Conservation (phyloP, 176 grass and related monocot genomes). For the Lolium perenne region DNA sequence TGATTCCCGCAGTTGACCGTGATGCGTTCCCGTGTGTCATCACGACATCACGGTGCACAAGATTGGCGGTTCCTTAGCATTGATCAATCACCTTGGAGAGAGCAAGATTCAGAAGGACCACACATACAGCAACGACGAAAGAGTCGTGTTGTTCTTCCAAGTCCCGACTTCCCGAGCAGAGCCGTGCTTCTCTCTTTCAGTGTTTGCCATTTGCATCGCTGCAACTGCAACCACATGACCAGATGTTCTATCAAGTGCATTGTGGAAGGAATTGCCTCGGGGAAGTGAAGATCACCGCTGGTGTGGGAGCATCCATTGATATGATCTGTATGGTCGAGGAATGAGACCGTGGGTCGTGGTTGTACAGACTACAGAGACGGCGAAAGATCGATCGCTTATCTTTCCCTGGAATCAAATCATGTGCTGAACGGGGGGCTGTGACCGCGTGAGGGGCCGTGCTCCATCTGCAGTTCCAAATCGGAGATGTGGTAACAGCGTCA, state of each 20-base stretch:
- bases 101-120: neutral
- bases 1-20: neutral
- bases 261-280: neutral
- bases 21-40: neutral
- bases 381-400: neutral
- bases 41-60: neutral
- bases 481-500: slow-evolving; percentile 2
- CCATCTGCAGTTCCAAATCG: slow-evolving; percentile 8
- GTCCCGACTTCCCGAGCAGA: neutral
- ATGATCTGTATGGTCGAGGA: neutral
- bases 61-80: neutral
- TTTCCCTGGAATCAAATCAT: slow-evolving; percentile 25
- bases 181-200: neutral
- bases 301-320: slow-evolving; percentile 23
- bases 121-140: neutral
- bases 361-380: neutral
- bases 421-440: neutral
- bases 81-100: neutral
- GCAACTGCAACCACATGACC: neutral
- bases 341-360: slow-evolving; percentile 3
- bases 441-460: neutral
- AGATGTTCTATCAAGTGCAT: neutral
- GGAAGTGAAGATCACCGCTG: neutral
- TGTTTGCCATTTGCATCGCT: neutral
- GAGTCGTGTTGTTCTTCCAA: neutral